These are phyloP conservation scores for Alternaria angustiovoidea DNA, from an alignment of 2,329 filamentous ascomycete species.

Conservation along the genomic window DNA sequence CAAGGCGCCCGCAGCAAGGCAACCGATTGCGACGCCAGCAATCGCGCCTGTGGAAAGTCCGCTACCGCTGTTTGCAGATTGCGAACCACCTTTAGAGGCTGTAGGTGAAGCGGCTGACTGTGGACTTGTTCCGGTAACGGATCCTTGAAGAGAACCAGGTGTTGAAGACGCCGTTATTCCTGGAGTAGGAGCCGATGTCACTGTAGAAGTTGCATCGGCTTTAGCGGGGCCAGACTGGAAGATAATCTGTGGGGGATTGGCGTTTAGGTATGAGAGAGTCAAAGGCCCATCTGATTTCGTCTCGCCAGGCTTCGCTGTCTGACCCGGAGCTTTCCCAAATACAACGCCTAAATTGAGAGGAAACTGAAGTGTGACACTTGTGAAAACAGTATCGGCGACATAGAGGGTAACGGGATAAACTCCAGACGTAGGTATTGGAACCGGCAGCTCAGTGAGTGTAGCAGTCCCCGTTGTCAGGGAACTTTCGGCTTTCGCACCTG, in stretches of 20 bases:
- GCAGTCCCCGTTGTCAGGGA: neutral
- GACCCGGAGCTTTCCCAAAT: no score
- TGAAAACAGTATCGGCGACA: neutral
- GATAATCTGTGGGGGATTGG: neutral
- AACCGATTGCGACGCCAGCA: conserved; percentile 51
- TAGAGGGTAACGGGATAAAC: accelerated
- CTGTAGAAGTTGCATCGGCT: neutral
- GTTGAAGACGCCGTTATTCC: neutral
- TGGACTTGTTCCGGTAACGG: neutral
- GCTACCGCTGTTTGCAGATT: neutral
- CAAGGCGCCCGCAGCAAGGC: conserved; percentile 41
- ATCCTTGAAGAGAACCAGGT: neutral
- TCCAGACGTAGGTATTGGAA: neutral
- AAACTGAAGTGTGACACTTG: neutral
- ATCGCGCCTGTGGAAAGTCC: conserved; percentile 30
- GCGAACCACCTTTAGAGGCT: neutral
- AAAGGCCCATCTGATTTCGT: no score
- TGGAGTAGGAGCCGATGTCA: neutral
- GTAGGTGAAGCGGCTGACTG: neutral
- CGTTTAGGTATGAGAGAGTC: no score
- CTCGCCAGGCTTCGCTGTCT: neutral
- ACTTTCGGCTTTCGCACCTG: neutral
- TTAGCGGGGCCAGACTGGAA: neutral
- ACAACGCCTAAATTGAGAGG: neutral
- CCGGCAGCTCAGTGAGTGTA: neutral